Percentiles rank a stretch among this genome's conserved stretches.
These are phyloP conservation scores for Globisporangium lucens DNA, from an alignment of 352 stramenopile genomes.

Conservation along the genomic window DNA sequence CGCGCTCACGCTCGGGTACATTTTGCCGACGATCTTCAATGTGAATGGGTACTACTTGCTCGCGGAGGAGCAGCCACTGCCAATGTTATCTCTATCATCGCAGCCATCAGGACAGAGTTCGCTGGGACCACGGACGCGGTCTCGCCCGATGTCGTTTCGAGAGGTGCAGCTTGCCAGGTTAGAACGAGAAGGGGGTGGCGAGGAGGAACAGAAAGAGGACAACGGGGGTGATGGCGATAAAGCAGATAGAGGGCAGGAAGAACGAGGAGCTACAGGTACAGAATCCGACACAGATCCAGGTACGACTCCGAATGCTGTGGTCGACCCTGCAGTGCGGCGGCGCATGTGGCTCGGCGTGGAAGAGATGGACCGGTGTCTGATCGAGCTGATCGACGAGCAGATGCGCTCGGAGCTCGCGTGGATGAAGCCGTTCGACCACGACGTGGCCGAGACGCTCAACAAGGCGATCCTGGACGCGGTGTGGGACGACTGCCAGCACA, in stretches of 20 bases:
- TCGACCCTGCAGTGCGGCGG: slow-evolving; percentile 14
- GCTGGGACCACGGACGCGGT: background rate
- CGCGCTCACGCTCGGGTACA: slow-evolving; percentile 64
- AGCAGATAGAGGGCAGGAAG: background rate
- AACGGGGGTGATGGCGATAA: background rate
- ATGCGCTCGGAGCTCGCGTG: slow-evolving; percentile 29
- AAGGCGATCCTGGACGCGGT: slow-evolving; percentile 73
- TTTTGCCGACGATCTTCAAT: slow-evolving; percentile 63
- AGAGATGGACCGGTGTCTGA: slow-evolving; percentile 69
- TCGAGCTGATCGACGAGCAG: slow-evolving; percentile 53
- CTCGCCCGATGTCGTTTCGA: slow-evolving; percentile 1
- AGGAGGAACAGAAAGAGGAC: slow-evolving; percentile 14
- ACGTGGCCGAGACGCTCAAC: slow-evolving; percentile 67
- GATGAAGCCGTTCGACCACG: slow-evolving; percentile 53
- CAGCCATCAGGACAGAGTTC: background rate
- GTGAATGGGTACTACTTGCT: slow-evolving; percentile 73
- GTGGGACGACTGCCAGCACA: slow-evolving; percentile 84
- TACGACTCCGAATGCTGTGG: background rate
- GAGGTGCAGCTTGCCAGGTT: background rate
- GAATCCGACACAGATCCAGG: background rate
- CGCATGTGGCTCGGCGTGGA: slow-evolving; percentile 72
- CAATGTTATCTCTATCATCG: background rate
- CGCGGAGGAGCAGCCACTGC: slow-evolving; percentile 12
- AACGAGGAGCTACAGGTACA: background rate
- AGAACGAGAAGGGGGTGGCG: background rate